Conservation (phyloP, 2,329 filamentous ascomycete species). For the Xylaria sp. region DNA sequence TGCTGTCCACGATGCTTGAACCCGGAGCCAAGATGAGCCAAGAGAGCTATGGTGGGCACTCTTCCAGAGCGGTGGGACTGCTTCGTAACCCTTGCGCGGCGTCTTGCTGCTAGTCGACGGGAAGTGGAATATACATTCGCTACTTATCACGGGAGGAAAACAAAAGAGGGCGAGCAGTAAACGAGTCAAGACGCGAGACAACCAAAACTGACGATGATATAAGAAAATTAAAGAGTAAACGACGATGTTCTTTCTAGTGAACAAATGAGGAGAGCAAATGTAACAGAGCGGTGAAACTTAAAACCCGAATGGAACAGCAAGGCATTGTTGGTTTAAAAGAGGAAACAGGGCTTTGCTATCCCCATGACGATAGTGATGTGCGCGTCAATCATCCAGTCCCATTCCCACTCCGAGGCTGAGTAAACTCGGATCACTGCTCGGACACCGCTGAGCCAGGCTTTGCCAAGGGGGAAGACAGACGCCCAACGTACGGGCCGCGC, state of each 20-base stretch:
- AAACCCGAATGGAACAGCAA: slow-evolving; percentile 18
- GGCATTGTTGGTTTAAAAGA: slow-evolving; percentile 1
- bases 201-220: background rate
- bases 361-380: slow-evolving; percentile 10
- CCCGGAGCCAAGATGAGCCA: slow-evolving; percentile 21
- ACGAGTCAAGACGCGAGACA: slow-evolving; percentile 27
- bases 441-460: slow-evolving; percentile 13
- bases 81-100: slow-evolving; percentile 44
- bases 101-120: slow-evolving; percentile 11
- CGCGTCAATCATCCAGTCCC: background rate
- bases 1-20: slow-evolving; percentile 21
- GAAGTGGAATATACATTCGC: slow-evolving; percentile 6
- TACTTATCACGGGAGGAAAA: slow-evolving; percentile 7
- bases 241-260: background rate
- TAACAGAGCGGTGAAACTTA: slow-evolving; percentile 25
- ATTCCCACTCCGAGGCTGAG: slow-evolving; percentile 15
- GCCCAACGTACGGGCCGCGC: slow-evolving; percentile 4
- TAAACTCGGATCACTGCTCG: background rate
- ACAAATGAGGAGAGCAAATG: background rate
- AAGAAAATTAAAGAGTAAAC: background rate
- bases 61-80: slow-evolving; percentile 41
- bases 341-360: background rate
- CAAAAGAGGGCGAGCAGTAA: background rate
- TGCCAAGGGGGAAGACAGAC: background rate
- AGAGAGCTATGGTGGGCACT: slow-evolving; percentile 19